A percentile compares a stretch with the other conserved stretches of the same genome.
Conservation (phyloP, 352 stramenopile species). For the Pythium grandisporangium region DNA sequence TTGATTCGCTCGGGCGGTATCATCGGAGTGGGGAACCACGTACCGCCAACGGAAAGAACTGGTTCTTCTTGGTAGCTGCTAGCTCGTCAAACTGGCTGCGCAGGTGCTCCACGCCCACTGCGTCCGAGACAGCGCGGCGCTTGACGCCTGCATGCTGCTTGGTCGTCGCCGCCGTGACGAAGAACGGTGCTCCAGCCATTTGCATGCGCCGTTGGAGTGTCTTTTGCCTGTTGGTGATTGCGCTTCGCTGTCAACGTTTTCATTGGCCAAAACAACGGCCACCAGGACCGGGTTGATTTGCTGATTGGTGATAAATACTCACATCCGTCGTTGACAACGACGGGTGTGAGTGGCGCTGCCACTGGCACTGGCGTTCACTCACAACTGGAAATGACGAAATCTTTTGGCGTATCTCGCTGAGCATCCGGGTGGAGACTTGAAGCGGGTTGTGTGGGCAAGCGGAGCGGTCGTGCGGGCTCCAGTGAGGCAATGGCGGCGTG, state of each 20-base stretch:
- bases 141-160: conserved; percentile 16
- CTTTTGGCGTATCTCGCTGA: conserved; percentile 3
- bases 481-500: too few species aligned
- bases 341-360: neutral
- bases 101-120: conserved; percentile 13
- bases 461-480: too few species aligned
- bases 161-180: conserved; percentile 25
- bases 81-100: conserved; percentile 30
- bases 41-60: conserved; percentile 37
- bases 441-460: too few species aligned
- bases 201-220: too few species aligned
- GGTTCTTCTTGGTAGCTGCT: conserved; percentile 16
- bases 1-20: too few species aligned
- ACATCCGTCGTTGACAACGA: too few species aligned
- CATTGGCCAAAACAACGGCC: neutral
- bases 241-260: too few species aligned
- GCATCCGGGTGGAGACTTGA: too few species aligned
- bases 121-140: conserved; percentile 12
- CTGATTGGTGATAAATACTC: too few species aligned
- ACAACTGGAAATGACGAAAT: conserved; percentile 67
- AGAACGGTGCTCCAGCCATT: conserved; percentile 49
- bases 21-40: too few species aligned
- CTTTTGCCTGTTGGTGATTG: too few species aligned
- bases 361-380: neutral
- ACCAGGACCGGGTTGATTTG: too few species aligned